These are phyloP conservation scores for Novymonas esmeraldas DNA, from an alignment of 208 protist genomes.

Conservation along the genomic window DNA sequence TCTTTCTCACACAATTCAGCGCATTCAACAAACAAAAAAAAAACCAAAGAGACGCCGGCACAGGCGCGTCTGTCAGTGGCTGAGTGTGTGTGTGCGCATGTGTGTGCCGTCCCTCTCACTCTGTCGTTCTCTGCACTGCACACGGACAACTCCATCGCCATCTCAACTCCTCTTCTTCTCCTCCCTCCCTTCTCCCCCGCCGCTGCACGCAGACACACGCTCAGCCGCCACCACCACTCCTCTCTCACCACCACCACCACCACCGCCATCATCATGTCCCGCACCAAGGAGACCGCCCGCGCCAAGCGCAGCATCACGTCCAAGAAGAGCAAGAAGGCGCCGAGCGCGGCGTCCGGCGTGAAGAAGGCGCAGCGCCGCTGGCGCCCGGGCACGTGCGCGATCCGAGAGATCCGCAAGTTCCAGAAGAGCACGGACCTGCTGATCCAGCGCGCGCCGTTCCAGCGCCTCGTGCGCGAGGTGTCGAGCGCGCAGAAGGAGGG, in stretches of 20 bases:
- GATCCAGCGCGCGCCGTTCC: conserved; percentile 89
- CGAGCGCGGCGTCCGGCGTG: conserved; percentile 93
- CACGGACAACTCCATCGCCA: too few relatives aligned
- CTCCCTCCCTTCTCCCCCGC: too few relatives aligned
- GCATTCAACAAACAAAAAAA: too few relatives aligned
- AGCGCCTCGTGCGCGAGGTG: conserved; percentile 89
- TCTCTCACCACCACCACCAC: background rate
- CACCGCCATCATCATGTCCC: conserved; percentile 82
- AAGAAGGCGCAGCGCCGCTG: conserved; percentile 97
- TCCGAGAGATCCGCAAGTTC: conserved; percentile 96
- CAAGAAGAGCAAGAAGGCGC: conserved; percentile 97
- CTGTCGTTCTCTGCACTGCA: too few relatives aligned
- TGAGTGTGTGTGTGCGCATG: too few relatives aligned
- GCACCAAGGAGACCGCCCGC: conserved; percentile 98
- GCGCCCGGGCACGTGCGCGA: conserved; percentile 97
- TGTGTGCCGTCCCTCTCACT: too few relatives aligned
- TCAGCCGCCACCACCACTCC: background rate
- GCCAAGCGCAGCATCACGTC: conserved; percentile 96
- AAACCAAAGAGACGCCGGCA: too few relatives aligned
- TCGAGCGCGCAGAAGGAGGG: conserved; percentile 75
- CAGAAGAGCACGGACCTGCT: conserved; percentile 88
- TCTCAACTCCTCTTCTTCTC: too few relatives aligned
- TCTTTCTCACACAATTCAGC: too few relatives aligned
- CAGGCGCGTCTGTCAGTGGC: too few relatives aligned
- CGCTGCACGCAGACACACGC: background rate